A percentile compares a stretch with the other conserved stretches of the same genome.
Conservation (phyloP, 345 rosid species). For the Murraya paniculata region DNA sequence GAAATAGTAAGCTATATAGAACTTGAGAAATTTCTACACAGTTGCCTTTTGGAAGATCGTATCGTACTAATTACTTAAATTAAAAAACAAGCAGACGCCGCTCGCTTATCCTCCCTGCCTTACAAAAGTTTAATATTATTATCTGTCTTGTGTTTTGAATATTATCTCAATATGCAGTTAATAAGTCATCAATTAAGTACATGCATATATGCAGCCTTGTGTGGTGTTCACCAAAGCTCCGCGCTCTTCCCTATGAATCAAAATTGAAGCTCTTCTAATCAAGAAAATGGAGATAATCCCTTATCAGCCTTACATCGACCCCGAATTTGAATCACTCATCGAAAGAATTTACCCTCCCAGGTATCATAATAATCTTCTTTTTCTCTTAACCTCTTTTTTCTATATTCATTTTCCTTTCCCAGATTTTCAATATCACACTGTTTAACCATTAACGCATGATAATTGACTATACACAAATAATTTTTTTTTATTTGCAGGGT, state of each 20-base stretch:
- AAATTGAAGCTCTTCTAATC: neutral
- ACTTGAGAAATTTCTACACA: neutral
- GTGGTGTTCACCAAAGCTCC: neutral
- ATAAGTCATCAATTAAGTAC: neutral
- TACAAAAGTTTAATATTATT: neutral
- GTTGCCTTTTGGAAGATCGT: neutral
- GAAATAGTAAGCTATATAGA: conserved; percentile 9
- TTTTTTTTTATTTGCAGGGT: conserved; percentile 41
- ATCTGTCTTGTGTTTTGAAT: neutral
- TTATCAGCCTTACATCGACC: conserved; percentile 76
- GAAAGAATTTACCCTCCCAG: conserved; percentile 89
- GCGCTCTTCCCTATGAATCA: neutral
- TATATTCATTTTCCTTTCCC: neutral
- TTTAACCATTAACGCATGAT: no score
- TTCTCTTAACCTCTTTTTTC: neutral
- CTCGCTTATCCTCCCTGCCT: conserved; percentile 21
- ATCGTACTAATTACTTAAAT: neutral
- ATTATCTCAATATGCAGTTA: neutral
- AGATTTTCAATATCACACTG: neutral
- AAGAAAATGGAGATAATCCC: conserved; percentile 46
- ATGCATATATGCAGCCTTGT: neutral
- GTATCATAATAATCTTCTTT: conserved; percentile 17
- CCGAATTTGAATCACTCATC: conserved; percentile 67
- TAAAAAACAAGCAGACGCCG: conserved; percentile 15
- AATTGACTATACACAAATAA: neutral